Evolutionary conservation across 2,329 filamentous ascomycete species (phyloP), one percentile per base, ranked within the genome.

Genomic region (Fusarium ramigenum): DNA sequence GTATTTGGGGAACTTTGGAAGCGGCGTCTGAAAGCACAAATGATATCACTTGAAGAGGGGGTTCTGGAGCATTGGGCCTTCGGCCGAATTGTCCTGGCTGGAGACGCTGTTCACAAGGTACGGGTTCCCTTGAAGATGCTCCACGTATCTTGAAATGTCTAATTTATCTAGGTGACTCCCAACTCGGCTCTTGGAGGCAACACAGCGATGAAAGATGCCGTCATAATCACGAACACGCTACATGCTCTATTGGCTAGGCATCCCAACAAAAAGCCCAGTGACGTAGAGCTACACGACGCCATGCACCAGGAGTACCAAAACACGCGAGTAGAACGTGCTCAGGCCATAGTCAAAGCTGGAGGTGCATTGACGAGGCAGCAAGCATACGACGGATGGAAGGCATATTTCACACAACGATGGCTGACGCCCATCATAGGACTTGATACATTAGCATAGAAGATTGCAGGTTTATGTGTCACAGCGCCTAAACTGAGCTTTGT

Each of bases 81-180:
- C 14, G 25, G 25, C 9, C 19, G 44, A 30, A 30, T 47, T 11
- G 19, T n/a, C 7, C 9, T n/a, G 1, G 44, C 19, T n/a, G 25
- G 19, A 30, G 19, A 30, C 9, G 25, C 25, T 47, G 25, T 47
- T 7, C 19, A 30, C 9, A 47, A 47, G 9, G 44, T 30, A n/a
- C 9, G 19, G 0, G 19, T 0, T 30, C 14, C 2, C 14, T 16
- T 30, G 19, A 30, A n/a, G 19, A 30, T 16, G 5, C 19, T 11
- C 7, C 15, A 8, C n/a, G 9, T n/a, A 11, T 21, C 6, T n/a
- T n/a, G 19, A 16, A 4, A 16, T 4, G 2, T 7, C 19, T 30
- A 10, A 49, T 2, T 49, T 49, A 7, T 12, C 2, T 18, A 30
- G 28, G 46, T 32, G 7, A 32, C 46, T 3, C 28, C 28, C 0